phyloP scores from a whole-genome alignment of 768 basidiomycete genomes.

The Lactifluus subvellereus region DNA sequence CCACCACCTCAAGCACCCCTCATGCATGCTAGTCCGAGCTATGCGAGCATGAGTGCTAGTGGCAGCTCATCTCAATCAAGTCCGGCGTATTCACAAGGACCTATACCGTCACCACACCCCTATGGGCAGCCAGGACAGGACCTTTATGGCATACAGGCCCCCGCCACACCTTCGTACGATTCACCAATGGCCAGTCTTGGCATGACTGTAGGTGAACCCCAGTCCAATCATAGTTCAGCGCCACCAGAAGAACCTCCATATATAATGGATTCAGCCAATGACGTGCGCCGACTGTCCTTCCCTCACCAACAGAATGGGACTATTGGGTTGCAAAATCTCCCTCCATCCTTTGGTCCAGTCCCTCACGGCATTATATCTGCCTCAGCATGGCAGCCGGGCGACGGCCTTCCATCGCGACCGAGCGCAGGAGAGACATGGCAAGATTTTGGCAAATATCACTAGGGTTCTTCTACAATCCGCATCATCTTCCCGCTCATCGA shows the following conservation, averaged over 20 bases:
- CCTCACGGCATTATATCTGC: slow-evolving; percentile 5
- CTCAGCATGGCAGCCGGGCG: slow-evolving; percentile 7
- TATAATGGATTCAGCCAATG: neutral
- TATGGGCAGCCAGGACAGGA: slow-evolving; percentile 12
- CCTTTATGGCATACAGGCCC: slow-evolving; percentile 3
- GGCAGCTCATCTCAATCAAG: slow-evolving; percentile 20
- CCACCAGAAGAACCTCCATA: slow-evolving; percentile 17
- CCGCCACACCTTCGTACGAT: slow-evolving; percentile 17
- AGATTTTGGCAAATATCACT: slow-evolving; percentile 13
- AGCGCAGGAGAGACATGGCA: slow-evolving; percentile 11
- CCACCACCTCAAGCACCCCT: slow-evolving; percentile 11
- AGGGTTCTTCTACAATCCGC: neutral
- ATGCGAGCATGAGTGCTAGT: slow-evolving; percentile 18
- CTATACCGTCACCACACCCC: slow-evolving; percentile 17
- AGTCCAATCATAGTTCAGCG: slow-evolving; percentile 14
- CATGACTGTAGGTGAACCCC: slow-evolving; percentile 7
- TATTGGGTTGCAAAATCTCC: slow-evolving; percentile 8
- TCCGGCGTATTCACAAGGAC: slow-evolving; percentile 20
- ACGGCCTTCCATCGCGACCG: neutral
- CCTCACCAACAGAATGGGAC: slow-evolving; percentile 12
- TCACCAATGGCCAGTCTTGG: slow-evolving; percentile 12
- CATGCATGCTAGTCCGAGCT: slow-evolving; percentile 19
- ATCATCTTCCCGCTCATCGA: neutral
- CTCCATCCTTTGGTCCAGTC: neutral
- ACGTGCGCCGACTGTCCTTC: slow-evolving; percentile 10